phyloP scores from a whole-genome alignment of 768 basidiomycete species.

The Candolleomyces eurysporus region DNA sequence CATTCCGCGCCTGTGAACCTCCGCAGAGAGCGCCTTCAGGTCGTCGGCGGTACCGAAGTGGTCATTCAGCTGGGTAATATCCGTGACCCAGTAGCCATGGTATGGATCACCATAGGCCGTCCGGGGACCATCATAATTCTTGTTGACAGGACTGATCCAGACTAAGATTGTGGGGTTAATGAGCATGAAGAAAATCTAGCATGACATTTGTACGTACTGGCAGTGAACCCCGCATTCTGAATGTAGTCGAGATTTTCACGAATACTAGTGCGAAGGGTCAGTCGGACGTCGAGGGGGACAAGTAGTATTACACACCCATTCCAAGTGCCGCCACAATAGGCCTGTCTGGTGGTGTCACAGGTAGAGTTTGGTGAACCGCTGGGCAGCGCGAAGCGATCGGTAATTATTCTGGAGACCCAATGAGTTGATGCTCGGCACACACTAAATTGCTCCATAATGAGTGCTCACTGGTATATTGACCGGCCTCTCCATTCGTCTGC shows the following conservation, averaged over 20 bases:
- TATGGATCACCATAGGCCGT: slow-evolving; percentile 80
- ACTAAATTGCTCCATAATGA: background rate
- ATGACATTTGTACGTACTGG: slow-evolving; percentile 38
- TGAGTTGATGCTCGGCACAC: background rate
- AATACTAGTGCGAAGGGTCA: slow-evolving; percentile 36
- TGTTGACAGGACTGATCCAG: slow-evolving; percentile 81
- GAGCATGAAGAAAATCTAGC: background rate
- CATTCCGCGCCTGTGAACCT: slow-evolving; percentile 74
- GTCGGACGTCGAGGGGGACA: background rate
- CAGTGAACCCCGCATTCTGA: slow-evolving; percentile 78
- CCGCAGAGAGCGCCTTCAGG: slow-evolving; percentile 61
- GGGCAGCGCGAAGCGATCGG: slow-evolving; percentile 75
- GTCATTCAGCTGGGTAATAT: slow-evolving; percentile 63
- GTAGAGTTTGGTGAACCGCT: slow-evolving; percentile 45
- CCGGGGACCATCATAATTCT: slow-evolving; percentile 71
- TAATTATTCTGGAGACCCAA: slow-evolving; percentile 50
- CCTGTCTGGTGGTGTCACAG: slow-evolving; percentile 60
- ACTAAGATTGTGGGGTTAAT: slow-evolving; percentile 34
- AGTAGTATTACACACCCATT: slow-evolving; percentile 39
- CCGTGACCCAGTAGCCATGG: slow-evolving; percentile 83
- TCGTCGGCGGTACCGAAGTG: slow-evolving; percentile 75
- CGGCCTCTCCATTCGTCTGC: slow-evolving; percentile 74
- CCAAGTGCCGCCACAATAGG: slow-evolving; percentile 91
- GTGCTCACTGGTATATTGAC: slow-evolving; percentile 73
- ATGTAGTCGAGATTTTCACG: slow-evolving; percentile 82